These are phyloP conservation scores for Hygrophila difformis DNA, from an alignment of 257 asterid species.

Conservation along the genomic window DNA sequence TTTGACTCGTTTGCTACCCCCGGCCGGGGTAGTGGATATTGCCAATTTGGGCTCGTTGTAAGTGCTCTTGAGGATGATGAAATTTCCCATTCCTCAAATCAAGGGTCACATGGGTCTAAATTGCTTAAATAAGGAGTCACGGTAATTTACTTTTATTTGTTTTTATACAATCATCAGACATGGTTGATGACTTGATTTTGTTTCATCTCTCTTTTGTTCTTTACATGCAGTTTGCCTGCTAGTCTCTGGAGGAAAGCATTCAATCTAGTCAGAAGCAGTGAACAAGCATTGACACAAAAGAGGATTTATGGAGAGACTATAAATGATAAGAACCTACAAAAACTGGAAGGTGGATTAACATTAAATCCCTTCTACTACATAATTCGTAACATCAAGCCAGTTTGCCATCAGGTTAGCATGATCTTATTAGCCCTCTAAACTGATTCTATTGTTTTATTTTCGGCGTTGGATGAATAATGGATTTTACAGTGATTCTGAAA, in stretches of 20 bases:
- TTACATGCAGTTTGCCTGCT: conserved; percentile 46
- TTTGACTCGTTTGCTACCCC: conserved; percentile 60
- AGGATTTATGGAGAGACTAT: conserved; percentile 51
- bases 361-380: conserved; percentile 44
- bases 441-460: background rate
- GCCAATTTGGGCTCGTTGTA: conserved; percentile 69
- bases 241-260: conserved; percentile 74
- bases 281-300: conserved; percentile 47
- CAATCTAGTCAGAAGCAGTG: conserved; percentile 67
- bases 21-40: conserved; percentile 61
- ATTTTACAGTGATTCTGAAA: too few relatives aligned
- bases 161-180: conserved; percentile 6
- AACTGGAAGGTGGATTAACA: conserved; percentile 46
- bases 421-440: conserved; percentile 5
- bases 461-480: background rate
- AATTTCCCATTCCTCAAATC: conserved; percentile 28
- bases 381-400: conserved; percentile 60
- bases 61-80: conserved; percentile 53
- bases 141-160: conserved; percentile 30
- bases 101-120: conserved; percentile 31
- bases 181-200: conserved; percentile 8
- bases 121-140: conserved; percentile 41
- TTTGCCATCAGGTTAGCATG: conserved; percentile 68
- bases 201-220: conserved; percentile 11
- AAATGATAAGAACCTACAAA: conserved; percentile 37